Conservation (phyloP, 768 basidiomycete genomes). For the Tulasnella sp. region DNA sequence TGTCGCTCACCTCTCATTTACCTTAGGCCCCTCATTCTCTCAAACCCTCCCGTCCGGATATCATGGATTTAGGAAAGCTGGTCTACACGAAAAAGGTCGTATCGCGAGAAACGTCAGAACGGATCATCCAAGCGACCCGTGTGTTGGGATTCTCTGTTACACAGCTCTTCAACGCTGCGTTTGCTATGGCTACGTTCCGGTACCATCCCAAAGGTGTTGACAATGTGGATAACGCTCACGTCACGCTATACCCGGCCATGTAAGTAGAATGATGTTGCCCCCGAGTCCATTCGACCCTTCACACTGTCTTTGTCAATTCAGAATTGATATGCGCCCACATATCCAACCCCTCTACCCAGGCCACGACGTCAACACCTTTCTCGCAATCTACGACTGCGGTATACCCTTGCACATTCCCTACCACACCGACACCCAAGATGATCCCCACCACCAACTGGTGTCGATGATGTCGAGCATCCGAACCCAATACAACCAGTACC, state of each 20-base stretch:
- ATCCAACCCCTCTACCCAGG: slow-evolving; percentile 3
- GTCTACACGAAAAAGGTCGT: not conserved
- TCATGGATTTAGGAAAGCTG: not conserved
- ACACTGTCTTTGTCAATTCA: not conserved
- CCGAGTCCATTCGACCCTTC: not conserved
- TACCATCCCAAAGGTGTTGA: not conserved
- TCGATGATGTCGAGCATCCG: not conserved
- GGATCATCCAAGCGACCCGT: not conserved
- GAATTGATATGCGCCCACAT: not conserved
- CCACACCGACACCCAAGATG: not conserved
- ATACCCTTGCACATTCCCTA: not conserved
- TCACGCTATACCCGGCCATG: slow-evolving; percentile 8
- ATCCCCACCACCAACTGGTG: not conserved
- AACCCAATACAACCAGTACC: not conserved
- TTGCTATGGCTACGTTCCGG: slow-evolving; percentile 1
- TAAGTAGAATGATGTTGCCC: not conserved
- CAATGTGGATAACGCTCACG: not conserved
- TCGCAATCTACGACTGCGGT: slow-evolving; percentile 4
- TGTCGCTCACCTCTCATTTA: not conserved
- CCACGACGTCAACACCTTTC: slow-evolving; percentile 4
- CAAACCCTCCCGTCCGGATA: slow-evolving; percentile 5
- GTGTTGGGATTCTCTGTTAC: not conserved
- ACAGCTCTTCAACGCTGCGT: slow-evolving; percentile 7
- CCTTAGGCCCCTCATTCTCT: slow-evolving; percentile 2
- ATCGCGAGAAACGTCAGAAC: not conserved